Evolutionary conservation across 2,329 filamentous ascomycete genomes (phyloP), one percentile per base, ranked within the genome.

Genomic region (Diaporthe australafricana): DNA sequence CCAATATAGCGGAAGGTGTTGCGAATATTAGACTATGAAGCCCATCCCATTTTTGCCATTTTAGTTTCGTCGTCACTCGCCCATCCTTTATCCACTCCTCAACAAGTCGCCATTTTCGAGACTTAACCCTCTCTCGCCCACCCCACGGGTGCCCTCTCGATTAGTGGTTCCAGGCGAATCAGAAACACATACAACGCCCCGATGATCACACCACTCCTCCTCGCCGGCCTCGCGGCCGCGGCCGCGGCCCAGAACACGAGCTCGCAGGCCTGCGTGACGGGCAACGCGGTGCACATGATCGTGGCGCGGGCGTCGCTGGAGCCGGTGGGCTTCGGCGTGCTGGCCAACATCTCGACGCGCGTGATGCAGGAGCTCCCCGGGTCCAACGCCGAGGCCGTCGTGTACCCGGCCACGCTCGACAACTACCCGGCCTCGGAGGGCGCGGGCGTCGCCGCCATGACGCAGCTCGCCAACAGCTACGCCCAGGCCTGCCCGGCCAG

Each of bases 341-440:
- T 77, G 2, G 75, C 75, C 69, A 70, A 74, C n/a, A 75, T 78
- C 17, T 77, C 76, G 9, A 63, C 69, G 5, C 76, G 77, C 55
- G 75, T 77, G 20, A 71, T 72, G 2, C n/a, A 72, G 45, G 52
- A 68, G 47, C 65, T 78, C 7, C 74, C 76, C 16, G 76, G 75
- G 20, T 76, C 76, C 22, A 72, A 74, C n/a, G 69, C 76, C 42
- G 70, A 56, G 2, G 66, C 77, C 3, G 71, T 78, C 35, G 75
- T 74, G 60, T 78, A 78, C 69, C 77, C 77, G 45, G 77, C 77
- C 17, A 76, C 76, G 20, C 74, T 78, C 12, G n/a, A 68, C 6
- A 53, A 72, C 40, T 78, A 78, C 72, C 32, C 65, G 38, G 16
- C 3, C 8, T 78, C 77, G 3, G 72, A 76, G 55, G 70, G 65